Evolutionary conservation across 768 basidiomycete species (phyloP).

Genomic region (Phallus indusiatus): DNA sequence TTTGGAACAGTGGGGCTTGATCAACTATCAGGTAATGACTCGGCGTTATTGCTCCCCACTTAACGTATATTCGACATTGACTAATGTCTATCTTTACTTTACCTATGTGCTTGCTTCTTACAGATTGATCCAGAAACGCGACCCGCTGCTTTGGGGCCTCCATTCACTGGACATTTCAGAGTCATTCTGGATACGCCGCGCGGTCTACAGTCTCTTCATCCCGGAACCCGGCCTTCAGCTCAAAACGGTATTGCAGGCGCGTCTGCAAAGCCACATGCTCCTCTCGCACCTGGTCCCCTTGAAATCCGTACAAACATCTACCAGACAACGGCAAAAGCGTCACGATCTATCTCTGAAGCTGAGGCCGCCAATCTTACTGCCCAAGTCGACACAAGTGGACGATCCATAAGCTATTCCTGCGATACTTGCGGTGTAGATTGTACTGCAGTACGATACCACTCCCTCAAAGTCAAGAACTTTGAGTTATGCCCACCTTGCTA

Average conservation of each 20-base stretch:
- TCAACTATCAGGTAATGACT: slow-evolving; percentile 87
- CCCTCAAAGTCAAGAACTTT: slow-evolving; percentile 84
- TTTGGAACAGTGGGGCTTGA: slow-evolving; percentile 96
- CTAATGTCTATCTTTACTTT: background rate
- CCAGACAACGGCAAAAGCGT: slow-evolving; percentile 79
- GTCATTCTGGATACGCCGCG: slow-evolving; percentile 95
- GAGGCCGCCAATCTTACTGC: slow-evolving; percentile 57
- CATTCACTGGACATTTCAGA: slow-evolving; percentile 98
- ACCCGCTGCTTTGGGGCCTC: slow-evolving; percentile 88
- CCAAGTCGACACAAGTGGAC: slow-evolving; percentile 34
- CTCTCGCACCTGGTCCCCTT: slow-evolving; percentile 56
- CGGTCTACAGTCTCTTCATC: slow-evolving; percentile 88
- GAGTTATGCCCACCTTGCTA: slow-evolving; percentile 90
- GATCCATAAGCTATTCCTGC: slow-evolving; percentile 55
- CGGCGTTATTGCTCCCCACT: background rate
- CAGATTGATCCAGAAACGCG: slow-evolving; percentile 96
- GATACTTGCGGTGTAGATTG: slow-evolving; percentile 96
- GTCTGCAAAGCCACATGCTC: slow-evolving; percentile 17
- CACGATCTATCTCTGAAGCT: slow-evolving; percentile 51
- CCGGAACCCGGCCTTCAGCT: slow-evolving; percentile 54
- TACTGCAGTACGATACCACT: slow-evolving; percentile 81
- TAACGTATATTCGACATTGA: background rate
- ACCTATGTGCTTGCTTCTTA: slow-evolving; percentile 9
- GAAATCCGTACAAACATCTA: slow-evolving; percentile 85
- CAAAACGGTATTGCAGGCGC: slow-evolving; percentile 26